Conservation (phyloP, 2,329 filamentous ascomycete species). For the Cordyceps javanica region DNA sequence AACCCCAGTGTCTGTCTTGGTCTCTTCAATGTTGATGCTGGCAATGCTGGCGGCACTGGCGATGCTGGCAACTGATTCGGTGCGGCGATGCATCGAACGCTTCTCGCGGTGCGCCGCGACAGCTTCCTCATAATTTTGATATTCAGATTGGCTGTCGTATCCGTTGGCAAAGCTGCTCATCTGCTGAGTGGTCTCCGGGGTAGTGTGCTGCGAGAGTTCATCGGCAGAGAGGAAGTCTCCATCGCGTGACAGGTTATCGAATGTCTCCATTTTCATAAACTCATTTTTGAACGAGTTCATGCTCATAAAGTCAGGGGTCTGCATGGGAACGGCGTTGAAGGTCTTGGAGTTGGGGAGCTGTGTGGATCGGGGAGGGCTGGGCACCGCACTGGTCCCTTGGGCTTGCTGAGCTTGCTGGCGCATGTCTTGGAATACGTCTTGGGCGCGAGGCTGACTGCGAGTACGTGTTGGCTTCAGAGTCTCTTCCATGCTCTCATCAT, state of each 20-base stretch:
- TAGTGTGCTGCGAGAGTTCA: slow-evolving; percentile 46
- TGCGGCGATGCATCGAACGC: slow-evolving; percentile 43
- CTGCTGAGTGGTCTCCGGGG: slow-evolving; percentile 46
- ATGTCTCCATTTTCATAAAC: slow-evolving; percentile 33
- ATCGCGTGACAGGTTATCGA: slow-evolving; percentile 29
- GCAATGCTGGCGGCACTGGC: slow-evolving; percentile 54
- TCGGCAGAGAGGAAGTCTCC: slow-evolving; percentile 30
- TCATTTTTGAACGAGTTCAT: slow-evolving; percentile 43
- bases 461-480: slow-evolving; percentile 52
- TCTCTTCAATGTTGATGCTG: slow-evolving; percentile 58
- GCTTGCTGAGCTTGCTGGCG: slow-evolving; percentile 52
- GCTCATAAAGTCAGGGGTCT: slow-evolving; percentile 51
- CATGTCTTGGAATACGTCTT: slow-evolving; percentile 54
- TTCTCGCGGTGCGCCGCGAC: slow-evolving; percentile 17
- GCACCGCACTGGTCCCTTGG: slow-evolving; percentile 42
- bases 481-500: slow-evolving; percentile 62
- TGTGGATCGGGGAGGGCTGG: slow-evolving; percentile 51
- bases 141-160: slow-evolving; percentile 39
- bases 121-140: slow-evolving; percentile 18
- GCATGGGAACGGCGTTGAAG: slow-evolving; percentile 47
- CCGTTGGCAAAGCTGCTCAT: slow-evolving; percentile 35
- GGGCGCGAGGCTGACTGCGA: slow-evolving; percentile 37
- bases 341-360: slow-evolving; percentile 38
- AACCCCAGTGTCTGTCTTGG: slow-evolving; percentile 73
- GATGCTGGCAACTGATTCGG: slow-evolving; percentile 54